Evolutionary conservation across 2,329 filamentous ascomycete genomes (phyloP).

Genomic region (Talaromyces sp.): DNA sequence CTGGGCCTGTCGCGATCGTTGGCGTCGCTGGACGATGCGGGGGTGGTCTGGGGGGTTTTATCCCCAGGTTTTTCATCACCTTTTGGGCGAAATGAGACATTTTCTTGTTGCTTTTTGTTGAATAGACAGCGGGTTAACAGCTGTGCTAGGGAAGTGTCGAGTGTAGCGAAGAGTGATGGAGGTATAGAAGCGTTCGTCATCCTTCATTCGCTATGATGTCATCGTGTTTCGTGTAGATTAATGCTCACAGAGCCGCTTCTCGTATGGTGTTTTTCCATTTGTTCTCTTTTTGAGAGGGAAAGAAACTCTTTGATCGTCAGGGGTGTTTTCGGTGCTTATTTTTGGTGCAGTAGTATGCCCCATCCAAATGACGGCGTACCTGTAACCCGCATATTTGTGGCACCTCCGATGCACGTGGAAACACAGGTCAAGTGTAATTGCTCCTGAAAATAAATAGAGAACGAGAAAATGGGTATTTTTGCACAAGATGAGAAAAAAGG

Average conservation of each 20-base stretch:
- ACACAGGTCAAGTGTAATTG: background rate
- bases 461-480: background rate
- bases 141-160: background rate
- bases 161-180: background rate
- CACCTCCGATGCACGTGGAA: background rate
- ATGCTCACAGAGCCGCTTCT: background rate
- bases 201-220: background rate
- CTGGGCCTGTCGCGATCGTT: background rate
- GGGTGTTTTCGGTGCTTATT: background rate
- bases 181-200: background rate
- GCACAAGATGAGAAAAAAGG: background rate
- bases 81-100: background rate
- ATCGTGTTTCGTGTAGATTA: background rate
- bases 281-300: background rate
- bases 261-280: background rate
- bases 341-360: background rate
- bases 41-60: background rate
- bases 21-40: background rate
- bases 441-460: background rate
- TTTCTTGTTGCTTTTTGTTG: background rate
- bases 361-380: background rate
- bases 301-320: background rate
- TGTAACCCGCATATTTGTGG: background rate
- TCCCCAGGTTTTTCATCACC: background rate
- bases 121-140: background rate